These are phyloP conservation scores for Vigna nakashimae DNA, from an alignment of 306 rosid species.

Conservation along the genomic window DNA sequence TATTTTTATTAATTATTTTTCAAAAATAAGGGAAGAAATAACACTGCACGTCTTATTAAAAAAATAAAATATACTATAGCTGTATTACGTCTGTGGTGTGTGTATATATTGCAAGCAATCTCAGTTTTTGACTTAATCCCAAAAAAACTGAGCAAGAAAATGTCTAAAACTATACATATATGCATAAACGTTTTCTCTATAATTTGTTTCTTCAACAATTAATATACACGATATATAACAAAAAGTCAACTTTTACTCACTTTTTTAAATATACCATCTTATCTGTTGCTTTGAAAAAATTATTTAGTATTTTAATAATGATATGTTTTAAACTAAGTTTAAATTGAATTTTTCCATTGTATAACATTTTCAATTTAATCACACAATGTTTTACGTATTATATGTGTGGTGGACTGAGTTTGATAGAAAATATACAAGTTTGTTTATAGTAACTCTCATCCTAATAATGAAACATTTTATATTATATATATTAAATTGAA, in stretches of 20 bases:
- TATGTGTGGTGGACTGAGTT: neutral
- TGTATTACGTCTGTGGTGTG: too few relatives aligned
- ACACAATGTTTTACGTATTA: neutral
- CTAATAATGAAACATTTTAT: neutral
- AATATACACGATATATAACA: neutral
- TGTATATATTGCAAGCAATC: conserved; percentile 31
- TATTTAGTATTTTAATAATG: too few relatives aligned
- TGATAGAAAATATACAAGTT: too few relatives aligned
- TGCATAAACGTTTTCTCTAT: neutral
- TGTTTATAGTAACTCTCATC: neutral
- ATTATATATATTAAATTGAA: neutral
- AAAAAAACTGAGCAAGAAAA: neutral
- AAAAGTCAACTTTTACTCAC: neutral
- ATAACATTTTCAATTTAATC: neutral
- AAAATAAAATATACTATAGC: neutral
- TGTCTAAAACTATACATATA: neutral
- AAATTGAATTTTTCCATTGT: neutral
- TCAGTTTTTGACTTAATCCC: conserved; percentile 9
- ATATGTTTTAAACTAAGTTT: neutral
- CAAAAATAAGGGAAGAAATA: conserved; percentile 13
- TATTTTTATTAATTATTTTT: neutral
- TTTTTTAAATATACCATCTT: neutral
- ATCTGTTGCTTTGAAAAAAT: neutral
- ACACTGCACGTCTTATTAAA: conserved; percentile 31
- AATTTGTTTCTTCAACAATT: neutral